These are phyloP conservation scores for Eremochloa ophiuroides DNA, from an alignment of 176 grass and related monocot species.

Conservation along the genomic window DNA sequence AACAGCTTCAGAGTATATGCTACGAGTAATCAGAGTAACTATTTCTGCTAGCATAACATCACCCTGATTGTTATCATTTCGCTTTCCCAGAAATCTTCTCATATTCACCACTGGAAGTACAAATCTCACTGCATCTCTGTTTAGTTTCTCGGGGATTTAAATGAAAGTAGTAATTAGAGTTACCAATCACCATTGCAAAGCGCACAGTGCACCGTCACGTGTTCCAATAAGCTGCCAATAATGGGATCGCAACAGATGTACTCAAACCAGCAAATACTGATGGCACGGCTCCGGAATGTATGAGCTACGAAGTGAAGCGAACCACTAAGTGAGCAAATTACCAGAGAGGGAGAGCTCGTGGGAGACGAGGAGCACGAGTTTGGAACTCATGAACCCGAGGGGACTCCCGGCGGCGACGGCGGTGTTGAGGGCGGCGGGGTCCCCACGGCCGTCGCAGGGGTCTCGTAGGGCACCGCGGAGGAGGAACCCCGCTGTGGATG, in stretches of 20 bases:
- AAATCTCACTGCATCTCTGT: background rate
- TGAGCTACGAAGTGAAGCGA: constrained; percentile 7
- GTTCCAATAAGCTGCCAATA: background rate
- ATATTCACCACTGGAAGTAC: background rate
- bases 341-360: constrained; percentile 97
- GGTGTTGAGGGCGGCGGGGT: background rate
- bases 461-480: constrained; percentile 42
- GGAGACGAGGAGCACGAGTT: constrained; percentile 81
- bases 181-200: background rate
- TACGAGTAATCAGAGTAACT: background rate
- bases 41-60: background rate
- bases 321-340: constrained; percentile 27
- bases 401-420: constrained; percentile 21
- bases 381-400: constrained; percentile 71
- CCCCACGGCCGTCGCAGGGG: constrained; percentile 25
- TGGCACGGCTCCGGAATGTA: background rate
- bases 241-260: background rate
- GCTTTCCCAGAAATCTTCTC: background rate
- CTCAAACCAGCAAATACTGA: background rate
- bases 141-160: background rate
- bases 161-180: background rate
- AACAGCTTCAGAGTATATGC: background rate
- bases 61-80: background rate
- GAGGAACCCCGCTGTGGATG: constrained; percentile 51
- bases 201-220: background rate